These are phyloP conservation scores for Calonectria hongkongensis DNA, from an alignment of 2,329 filamentous ascomycete genomes.

Conservation along the genomic window DNA sequence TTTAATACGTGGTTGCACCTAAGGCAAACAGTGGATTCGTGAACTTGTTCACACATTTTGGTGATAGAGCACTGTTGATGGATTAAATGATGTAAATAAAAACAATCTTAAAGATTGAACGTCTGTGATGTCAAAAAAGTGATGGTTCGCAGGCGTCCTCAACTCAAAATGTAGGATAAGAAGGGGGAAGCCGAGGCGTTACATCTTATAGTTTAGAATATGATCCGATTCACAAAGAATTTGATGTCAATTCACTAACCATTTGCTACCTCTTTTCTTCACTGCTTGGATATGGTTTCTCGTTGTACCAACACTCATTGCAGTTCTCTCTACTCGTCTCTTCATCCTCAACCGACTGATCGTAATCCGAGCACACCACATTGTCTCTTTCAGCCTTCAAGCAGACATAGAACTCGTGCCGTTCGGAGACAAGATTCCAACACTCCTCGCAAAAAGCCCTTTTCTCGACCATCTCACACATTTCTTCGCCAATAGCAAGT, in stretches of 20 bases:
- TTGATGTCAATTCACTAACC: too few species aligned
- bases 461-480: not conserved
- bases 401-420: not conserved
- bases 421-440: not conserved
- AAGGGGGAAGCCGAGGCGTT: not conserved
- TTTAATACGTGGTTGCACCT: not conserved
- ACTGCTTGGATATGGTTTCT: not conserved
- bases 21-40: not conserved
- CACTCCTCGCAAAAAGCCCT: not conserved
- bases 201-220: not conserved
- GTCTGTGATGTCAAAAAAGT: not conserved
- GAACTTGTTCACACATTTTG: not conserved
- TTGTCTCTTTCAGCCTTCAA: not conserved
- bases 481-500: not conserved
- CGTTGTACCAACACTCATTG: not conserved
- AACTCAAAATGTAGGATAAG: not conserved
- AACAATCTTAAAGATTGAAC: too few species aligned
- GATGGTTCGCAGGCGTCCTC: not conserved
- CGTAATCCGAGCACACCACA: not conserved
- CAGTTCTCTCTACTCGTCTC: not conserved
- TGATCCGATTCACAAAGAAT: not conserved
- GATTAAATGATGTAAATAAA: not conserved
- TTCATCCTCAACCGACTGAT: not conserved
- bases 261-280: not conserved
- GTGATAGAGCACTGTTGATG: too few species aligned